Conservation (phyloP, 1,284 basidiomycete species). For the Schizophyllum amplum region DNA sequence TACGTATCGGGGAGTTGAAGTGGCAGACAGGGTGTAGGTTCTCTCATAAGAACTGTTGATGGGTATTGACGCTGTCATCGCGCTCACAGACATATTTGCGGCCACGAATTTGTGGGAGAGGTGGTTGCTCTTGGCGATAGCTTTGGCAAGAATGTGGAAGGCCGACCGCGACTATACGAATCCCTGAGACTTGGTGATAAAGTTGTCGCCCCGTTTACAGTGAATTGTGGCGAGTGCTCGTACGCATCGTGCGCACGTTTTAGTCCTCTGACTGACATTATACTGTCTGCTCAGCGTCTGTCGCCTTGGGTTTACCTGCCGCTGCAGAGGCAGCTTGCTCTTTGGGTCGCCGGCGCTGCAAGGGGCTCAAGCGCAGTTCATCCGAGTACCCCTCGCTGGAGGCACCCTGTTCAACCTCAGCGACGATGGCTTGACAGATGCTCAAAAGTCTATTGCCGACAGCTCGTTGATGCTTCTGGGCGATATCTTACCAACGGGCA, state of each 20-base stretch:
- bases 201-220: conserved; percentile 84
- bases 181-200: conserved; percentile 72
- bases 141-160: conserved; percentile 37
- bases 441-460: conserved; percentile 32
- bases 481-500: conserved; percentile 74
- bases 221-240: conserved; percentile 78
- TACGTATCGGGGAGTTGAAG: conserved; percentile 56
- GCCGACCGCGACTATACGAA: conserved; percentile 54
- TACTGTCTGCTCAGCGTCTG: conserved; percentile 54
- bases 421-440: conserved; percentile 30
- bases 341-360: conserved; percentile 70
- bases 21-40: conserved; percentile 29
- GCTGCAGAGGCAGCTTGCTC: conserved; percentile 60
- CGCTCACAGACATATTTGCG: conserved; percentile 46
- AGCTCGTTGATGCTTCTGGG: conserved; percentile 66
- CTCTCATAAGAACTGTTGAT: not conserved
- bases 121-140: conserved; percentile 65
- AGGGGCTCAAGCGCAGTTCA: conserved; percentile 85
- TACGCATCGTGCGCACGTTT: too few relatives aligned
- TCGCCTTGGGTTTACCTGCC: conserved; percentile 65
- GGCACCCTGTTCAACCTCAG: conserved; percentile 69
- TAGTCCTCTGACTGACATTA: not conserved
- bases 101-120: conserved; percentile 82
- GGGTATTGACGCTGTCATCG: not conserved
- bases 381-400: conserved; percentile 73